phyloP scores from a whole-genome alignment of 164 flowering plant genomes.

The Vitis rupestris region DNA sequence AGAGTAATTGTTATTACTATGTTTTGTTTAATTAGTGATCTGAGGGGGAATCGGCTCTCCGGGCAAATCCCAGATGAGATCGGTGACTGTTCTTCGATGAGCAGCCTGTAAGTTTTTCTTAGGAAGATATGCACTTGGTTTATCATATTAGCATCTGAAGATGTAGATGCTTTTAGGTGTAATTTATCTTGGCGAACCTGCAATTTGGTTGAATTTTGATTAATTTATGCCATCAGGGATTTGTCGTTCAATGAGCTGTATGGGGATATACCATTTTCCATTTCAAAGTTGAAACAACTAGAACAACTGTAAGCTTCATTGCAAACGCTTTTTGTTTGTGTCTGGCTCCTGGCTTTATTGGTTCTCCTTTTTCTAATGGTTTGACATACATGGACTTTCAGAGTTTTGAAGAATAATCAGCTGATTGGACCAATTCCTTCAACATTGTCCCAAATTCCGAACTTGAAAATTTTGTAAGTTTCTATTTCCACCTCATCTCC shows the following conservation, averaged over 20 bases:
- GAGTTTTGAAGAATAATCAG: slow-evolving; percentile 75
- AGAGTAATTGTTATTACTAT: background rate
- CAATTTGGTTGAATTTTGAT: background rate
- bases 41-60: slow-evolving; percentile 59
- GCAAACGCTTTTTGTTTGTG: background rate
- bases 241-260: slow-evolving; percentile 65
- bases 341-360: background rate
- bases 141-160: background rate
- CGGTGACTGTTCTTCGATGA: slow-evolving; percentile 70
- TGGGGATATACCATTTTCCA: slow-evolving; percentile 86
- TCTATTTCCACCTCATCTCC: background rate
- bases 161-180: background rate
- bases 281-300: slow-evolving; percentile 80
- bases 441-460: slow-evolving; percentile 95
- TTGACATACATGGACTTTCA: slow-evolving; percentile 15
- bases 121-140: background rate
- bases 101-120: slow-evolving; percentile 47
- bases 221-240: slow-evolving; percentile 43
- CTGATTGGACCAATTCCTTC: slow-evolving; percentile 94
- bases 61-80: slow-evolving; percentile 91
- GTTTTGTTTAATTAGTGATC: slow-evolving; percentile 43
- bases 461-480: slow-evolving; percentile 81
- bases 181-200: background rate
- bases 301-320: slow-evolving; percentile 56
- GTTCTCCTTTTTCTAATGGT: background rate